phyloP scores from a whole-genome alignment of 345 rosid species.

The Populus euphratica region DNA sequence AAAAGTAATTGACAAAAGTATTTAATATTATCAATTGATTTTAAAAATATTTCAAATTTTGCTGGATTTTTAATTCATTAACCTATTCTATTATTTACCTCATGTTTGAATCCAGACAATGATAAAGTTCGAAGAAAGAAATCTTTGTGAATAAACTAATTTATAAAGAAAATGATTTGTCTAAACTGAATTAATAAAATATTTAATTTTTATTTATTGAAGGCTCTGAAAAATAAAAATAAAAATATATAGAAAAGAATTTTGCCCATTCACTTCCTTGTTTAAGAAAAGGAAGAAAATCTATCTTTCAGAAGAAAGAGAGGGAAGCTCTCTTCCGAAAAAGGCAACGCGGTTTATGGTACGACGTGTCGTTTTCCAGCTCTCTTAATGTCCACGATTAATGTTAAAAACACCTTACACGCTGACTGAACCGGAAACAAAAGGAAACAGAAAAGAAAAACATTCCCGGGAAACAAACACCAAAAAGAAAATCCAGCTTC shows the following conservation, averaged over 20 bases:
- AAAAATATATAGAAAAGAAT: no score
- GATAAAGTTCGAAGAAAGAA: neutral
- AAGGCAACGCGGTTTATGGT: neutral
- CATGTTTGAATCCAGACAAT: neutral
- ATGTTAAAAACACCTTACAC: neutral
- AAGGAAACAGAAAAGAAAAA: neutral
- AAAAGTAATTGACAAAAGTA: no score
- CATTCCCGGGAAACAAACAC: neutral
- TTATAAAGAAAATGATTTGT: neutral
- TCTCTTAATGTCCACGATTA: neutral
- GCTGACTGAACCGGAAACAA: neutral
- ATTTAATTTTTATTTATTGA: no score
- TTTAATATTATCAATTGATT: no score
- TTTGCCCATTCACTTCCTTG: neutral
- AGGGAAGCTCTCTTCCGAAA: neutral
- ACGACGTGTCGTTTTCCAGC: neutral
- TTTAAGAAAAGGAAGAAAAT: neutral
- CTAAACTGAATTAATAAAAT: neutral
- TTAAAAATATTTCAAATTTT: no score
- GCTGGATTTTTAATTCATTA: no score
- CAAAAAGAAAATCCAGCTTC: conserved; percentile 13
- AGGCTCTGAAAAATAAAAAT: no score
- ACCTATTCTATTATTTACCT: no score
- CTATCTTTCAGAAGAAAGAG: neutral
- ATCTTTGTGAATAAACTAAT: neutral